Evolutionary conservation across 208 protist species (phyloP).

Genomic region (Porcisia hertigi): DNA sequence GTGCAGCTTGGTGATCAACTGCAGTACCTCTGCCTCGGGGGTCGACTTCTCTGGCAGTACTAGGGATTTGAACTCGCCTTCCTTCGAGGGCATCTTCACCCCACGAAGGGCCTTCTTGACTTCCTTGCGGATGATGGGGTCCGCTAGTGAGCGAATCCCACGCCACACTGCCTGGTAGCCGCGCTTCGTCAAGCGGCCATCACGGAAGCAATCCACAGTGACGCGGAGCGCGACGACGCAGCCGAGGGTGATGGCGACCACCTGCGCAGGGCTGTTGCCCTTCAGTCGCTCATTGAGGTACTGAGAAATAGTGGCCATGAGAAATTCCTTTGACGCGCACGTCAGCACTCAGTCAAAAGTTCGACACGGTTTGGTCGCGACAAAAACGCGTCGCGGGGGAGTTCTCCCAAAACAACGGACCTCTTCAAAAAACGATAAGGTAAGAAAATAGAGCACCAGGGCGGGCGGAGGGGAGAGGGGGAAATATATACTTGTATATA

Average conservation of each 20-base stretch:
- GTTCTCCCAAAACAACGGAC: neutral
- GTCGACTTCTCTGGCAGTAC: slow-evolving; percentile 55
- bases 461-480: no score
- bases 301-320: slow-evolving; percentile 48
- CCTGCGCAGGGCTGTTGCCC: slow-evolving; percentile 52
- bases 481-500: no score
- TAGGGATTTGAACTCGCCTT: slow-evolving; percentile 73
- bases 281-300: slow-evolving; percentile 64
- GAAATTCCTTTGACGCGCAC: neutral
- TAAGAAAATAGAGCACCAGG: slow-evolving; percentile 1
- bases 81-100: slow-evolving; percentile 71
- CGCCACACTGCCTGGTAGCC: slow-evolving; percentile 56
- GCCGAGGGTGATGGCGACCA: slow-evolving; percentile 60
- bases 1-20: slow-evolving; percentile 53
- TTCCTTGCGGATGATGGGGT: slow-evolving; percentile 57
- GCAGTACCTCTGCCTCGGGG: slow-evolving; percentile 63
- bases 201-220: slow-evolving; percentile 37
- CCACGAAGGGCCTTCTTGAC: slow-evolving; percentile 36
- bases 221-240: slow-evolving; percentile 37
- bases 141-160: slow-evolving; percentile 49
- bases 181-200: slow-evolving; percentile 64
- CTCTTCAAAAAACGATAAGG: neutral
- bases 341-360: neutral
- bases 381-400: no score
- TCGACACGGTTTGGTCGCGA: neutral